Evolutionary conservation across 2,329 filamentous ascomycete genomes (phyloP), one percentile per base, ranked within the genome.

Genomic region (Xylaria sp.): DNA sequence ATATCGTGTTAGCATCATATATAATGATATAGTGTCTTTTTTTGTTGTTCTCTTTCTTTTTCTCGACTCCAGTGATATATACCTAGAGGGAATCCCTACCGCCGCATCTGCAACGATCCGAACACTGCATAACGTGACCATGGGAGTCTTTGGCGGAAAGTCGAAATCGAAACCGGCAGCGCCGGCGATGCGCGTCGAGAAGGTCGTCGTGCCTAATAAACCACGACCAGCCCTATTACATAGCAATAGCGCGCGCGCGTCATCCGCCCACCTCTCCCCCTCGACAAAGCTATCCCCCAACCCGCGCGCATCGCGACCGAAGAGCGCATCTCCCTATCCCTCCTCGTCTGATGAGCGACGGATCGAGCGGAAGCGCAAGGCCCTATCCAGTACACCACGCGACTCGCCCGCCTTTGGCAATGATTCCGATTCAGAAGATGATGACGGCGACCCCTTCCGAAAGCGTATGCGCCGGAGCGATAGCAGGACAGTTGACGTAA

Each of bases 181-280:
- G 56, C 79, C 81, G 60, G 79, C 78, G 63, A 80, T 85, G 69
- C 80, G 82, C 63, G 81, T 84, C 70, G 82, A 86, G 72, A 82
- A 81, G 67, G 82, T 85, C 60, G 75, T 79, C 56, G 77, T 84
- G 70, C 78, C 76, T 43, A 62, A 74, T 33, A 71, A 72, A 59
- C 64, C 70, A 15, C 68, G 73, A 52, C 70, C 75, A 12, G 66
- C 42, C 50, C 64, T 67, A 7, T 66, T 64, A 11, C 60, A 71
- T 19, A 49, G 42, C 31, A 67, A 66, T 53, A 59, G 63, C 57
- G 61, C 58, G 33, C 67, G 66, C 65, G 61, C 63, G 5, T 68
- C 72, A 21, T 69, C 71, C 12, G 63, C 66, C 47, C 62, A 67
- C 3, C 55, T 61, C 43, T 72, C 75, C 31, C 68, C 76, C 19